A percentile compares a stretch with the other conserved stretches of the same genome.
These are phyloP conservation scores for Lentinus brumalis DNA, from an alignment of 768 basidiomycete genomes.

Conservation along the genomic window DNA sequence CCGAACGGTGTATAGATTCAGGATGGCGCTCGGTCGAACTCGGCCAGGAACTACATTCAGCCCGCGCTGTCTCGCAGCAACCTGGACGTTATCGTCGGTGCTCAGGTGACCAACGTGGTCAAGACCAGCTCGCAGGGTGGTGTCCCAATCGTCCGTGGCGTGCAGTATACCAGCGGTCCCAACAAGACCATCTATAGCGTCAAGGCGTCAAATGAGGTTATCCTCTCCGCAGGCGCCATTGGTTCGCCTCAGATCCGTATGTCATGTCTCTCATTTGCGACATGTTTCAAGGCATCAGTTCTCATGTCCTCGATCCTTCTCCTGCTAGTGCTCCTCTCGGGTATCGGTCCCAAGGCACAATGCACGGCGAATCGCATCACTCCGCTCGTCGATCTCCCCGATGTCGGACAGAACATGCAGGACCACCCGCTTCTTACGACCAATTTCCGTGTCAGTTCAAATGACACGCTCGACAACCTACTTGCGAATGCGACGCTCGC, in stretches of 20 bases:
- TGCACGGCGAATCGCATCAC: background rate
- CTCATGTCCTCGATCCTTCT: background rate
- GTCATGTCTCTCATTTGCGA: background rate
- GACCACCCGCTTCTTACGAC: conserved; percentile 4
- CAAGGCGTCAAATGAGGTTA: conserved; percentile 2
- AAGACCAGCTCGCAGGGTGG: background rate
- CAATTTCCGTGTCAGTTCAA: background rate
- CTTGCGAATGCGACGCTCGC: background rate
- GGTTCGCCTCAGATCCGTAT: background rate
- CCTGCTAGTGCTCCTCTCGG: background rate
- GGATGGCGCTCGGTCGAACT: background rate
- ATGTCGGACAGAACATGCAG: conserved; percentile 1
- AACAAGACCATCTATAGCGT: background rate
- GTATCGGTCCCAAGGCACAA: background rate
- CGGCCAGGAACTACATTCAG: background rate
- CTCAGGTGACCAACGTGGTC: conserved; percentile 16
- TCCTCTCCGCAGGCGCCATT: conserved; percentile 5
- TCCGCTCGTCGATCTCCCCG: background rate
- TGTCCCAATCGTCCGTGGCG: background rate
- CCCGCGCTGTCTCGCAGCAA: conserved; percentile 11
- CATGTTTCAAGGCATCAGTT: background rate
- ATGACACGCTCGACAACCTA: background rate
- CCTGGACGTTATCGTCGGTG: conserved; percentile 20
- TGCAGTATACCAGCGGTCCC: background rate
- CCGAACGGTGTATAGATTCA: background rate